These are phyloP conservation scores for Stachybotrys chartarum DNA, from an alignment of 2,329 filamentous ascomycete genomes.

Conservation along the genomic window DNA sequence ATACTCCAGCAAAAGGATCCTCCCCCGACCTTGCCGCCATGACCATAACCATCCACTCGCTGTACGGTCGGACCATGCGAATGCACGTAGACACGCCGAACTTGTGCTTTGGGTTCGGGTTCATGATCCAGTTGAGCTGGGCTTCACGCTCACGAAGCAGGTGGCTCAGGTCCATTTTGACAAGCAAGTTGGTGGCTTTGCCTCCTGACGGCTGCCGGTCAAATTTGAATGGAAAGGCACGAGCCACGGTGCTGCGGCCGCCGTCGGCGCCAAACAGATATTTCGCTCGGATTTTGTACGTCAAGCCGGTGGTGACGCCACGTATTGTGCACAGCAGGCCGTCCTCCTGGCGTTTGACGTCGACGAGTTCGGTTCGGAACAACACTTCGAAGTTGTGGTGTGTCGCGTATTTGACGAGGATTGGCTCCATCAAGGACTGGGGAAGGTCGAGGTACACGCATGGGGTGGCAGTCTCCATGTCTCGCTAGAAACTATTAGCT, in stretches of 20 bases:
- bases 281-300: slow-evolving; percentile 38
- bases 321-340: slow-evolving; percentile 20
- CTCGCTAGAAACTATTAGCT: background rate
- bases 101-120: slow-evolving; percentile 42
- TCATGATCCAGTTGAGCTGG: slow-evolving; percentile 54
- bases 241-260: slow-evolving; percentile 29
- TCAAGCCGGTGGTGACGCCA: slow-evolving; percentile 25
- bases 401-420: slow-evolving; percentile 29
- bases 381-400: slow-evolving; percentile 25
- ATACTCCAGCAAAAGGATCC: background rate
- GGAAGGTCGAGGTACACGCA: slow-evolving; percentile 34
- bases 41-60: slow-evolving; percentile 54
- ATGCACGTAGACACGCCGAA: slow-evolving; percentile 44
- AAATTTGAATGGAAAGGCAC: slow-evolving; percentile 29
- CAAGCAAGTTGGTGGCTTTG: slow-evolving; percentile 31
- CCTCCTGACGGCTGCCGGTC: slow-evolving; percentile 32
- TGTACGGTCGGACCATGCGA: slow-evolving; percentile 57
- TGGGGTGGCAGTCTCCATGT: slow-evolving; percentile 23
- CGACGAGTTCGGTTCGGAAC: slow-evolving; percentile 27
- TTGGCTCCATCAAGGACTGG: slow-evolving; percentile 33
- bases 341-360: slow-evolving; percentile 11
- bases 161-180: slow-evolving; percentile 40
- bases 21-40: background rate
- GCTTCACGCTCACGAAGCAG: slow-evolving; percentile 42
- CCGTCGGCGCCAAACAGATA: slow-evolving; percentile 52